These are phyloP conservation scores for Sugiyamaella sp. DNA, from an alignment of 1,139 yeast species.

Conservation along the genomic window DNA sequence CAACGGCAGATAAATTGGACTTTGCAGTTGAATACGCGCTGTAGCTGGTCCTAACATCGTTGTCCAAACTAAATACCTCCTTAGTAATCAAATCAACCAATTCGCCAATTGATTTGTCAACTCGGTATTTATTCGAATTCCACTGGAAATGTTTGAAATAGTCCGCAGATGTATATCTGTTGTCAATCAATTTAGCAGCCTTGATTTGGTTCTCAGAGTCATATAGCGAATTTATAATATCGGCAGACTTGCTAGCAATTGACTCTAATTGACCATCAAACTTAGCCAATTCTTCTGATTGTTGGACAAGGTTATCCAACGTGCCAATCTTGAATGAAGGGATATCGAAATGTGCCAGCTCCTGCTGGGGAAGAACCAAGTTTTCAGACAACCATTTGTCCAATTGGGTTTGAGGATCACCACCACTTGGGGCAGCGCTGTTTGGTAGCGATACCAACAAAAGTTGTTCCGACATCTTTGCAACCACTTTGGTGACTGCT, in stretches of 20 bases:
- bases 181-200: constrained; percentile 54
- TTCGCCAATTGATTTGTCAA: constrained; percentile 80
- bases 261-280: constrained; percentile 73
- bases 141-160: constrained; percentile 78
- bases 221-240: constrained; percentile 59
- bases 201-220: constrained; percentile 49
- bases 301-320: constrained; percentile 84
- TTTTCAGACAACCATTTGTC: constrained; percentile 45
- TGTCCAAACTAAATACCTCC: constrained; percentile 81
- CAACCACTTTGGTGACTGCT: background rate
- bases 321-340: constrained; percentile 97
- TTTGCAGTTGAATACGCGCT: constrained; percentile 79
- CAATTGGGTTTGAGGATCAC: constrained; percentile 46
- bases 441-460: constrained; percentile 51
- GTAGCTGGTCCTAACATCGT: constrained; percentile 73
- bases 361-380: constrained; percentile 25
- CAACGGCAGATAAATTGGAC: constrained; percentile 82
- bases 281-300: constrained; percentile 85
- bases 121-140: constrained; percentile 84
- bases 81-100: constrained; percentile 68
- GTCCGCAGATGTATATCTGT: constrained; percentile 49
- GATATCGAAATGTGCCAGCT: constrained; percentile 52
- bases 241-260: constrained; percentile 74
- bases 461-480: constrained; percentile 15
- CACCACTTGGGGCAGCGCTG: constrained; percentile 52